Percentiles rank a stretch among this genome's conserved stretches.
Conservation (phyloP, 352 stramenopile genomes). For the Sclerospora graminicola region DNA sequence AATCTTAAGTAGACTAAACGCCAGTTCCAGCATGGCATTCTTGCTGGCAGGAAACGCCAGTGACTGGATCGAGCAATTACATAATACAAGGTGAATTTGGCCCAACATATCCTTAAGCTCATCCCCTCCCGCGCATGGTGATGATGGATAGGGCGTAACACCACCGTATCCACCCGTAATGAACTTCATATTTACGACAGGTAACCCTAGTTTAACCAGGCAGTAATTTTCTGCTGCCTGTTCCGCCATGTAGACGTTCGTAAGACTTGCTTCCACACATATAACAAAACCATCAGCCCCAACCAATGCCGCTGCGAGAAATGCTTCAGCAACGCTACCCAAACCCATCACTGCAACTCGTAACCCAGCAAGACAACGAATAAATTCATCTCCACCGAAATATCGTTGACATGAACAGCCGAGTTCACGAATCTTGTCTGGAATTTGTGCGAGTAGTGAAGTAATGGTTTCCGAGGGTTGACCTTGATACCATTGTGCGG, state of each 20-base stretch:
- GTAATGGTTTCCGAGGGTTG: not conserved
- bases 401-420: constrained; percentile 18
- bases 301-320: constrained; percentile 28
- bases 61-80: constrained; percentile 42
- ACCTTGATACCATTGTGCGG: constrained; percentile 12
- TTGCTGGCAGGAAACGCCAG: constrained; percentile 16
- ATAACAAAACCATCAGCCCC: constrained; percentile 27
- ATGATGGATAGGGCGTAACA: constrained; percentile 1
- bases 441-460: constrained; percentile 10
- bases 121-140: not conserved
- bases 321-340: constrained; percentile 36
- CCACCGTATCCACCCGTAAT: constrained; percentile 9
- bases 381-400: constrained; percentile 9
- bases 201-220: constrained; percentile 16
- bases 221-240: constrained; percentile 11
- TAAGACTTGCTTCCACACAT: constrained; percentile 28
- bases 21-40: constrained; percentile 20
- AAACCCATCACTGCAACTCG: constrained; percentile 30
- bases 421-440: constrained; percentile 14
- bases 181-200: constrained; percentile 27
- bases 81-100: constrained; percentile 22
- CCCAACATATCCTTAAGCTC: constrained; percentile 8
- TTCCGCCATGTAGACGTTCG: constrained; percentile 9
- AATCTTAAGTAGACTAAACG: constrained; percentile 27
- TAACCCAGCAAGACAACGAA: constrained; percentile 22